A percentile compares a stretch with the other conserved stretches of the same genome.
phyloP scores from a whole-genome alignment of 2,329 filamentous ascomycete species.

The Paracoccidioides brasiliensis region DNA sequence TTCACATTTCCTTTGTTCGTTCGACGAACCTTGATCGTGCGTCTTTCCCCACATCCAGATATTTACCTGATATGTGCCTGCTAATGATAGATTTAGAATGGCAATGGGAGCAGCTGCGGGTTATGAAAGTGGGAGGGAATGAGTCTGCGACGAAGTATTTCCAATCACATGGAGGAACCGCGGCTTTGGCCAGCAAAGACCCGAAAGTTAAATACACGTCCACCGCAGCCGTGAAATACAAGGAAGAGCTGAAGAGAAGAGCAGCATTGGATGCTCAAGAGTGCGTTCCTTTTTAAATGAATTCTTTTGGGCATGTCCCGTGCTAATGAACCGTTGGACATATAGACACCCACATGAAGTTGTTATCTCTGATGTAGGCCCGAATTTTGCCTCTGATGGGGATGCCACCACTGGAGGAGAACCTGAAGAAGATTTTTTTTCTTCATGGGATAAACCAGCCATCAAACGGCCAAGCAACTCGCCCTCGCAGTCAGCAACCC shows the following conservation, averaged over 20 bases:
- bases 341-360: conserved; percentile 71
- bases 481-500: conserved; percentile 76
- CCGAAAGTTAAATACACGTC: conserved; percentile 94
- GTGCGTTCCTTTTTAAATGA: conserved; percentile 40
- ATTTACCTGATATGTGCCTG: background rate
- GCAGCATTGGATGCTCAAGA: conserved; percentile 72
- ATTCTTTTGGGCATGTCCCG: background rate
- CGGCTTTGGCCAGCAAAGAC: conserved; percentile 91
- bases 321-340: conserved; percentile 4
- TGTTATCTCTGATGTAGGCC: conserved; percentile 59
- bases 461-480: conserved; percentile 95
- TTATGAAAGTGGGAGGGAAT: conserved; percentile 98
- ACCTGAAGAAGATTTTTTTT: conserved; percentile 88
- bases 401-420: conserved; percentile 69
- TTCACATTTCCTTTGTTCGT: conserved; percentile 97
- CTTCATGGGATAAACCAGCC: conserved; percentile 94
- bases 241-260: conserved; percentile 83
- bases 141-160: conserved; percentile 98
- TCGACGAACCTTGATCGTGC: conserved; percentile 97
- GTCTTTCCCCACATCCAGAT: conserved; percentile 26
- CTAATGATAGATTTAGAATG: conserved; percentile 49
- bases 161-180: conserved; percentile 87
- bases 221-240: conserved; percentile 88
- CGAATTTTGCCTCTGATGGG: conserved; percentile 48
- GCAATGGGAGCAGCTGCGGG: conserved; percentile 96